Conservation (phyloP, 305 asterid genomes). For the Plantago rigida region DNA sequence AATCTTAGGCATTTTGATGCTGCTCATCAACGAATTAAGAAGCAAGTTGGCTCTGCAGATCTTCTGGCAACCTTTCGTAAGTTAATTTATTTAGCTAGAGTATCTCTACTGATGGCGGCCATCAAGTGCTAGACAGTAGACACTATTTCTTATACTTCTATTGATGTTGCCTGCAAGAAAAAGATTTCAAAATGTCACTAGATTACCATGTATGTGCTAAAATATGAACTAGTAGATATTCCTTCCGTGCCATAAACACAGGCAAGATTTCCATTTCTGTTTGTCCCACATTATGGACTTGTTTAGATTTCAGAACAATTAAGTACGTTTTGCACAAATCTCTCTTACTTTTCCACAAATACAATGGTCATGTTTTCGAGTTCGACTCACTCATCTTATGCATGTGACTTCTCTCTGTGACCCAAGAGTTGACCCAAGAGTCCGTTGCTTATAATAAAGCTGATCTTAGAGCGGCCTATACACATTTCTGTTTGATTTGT, state of each 20-base stretch:
- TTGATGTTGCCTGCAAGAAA: not conserved
- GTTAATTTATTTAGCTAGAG: slow-evolving; percentile 33
- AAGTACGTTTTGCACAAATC: no score
- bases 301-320: no score
- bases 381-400: no score
- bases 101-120: slow-evolving; percentile 1
- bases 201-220: not conserved
- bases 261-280: not conserved
- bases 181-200: not conserved
- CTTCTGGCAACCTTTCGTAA: slow-evolving; percentile 63
- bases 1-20: slow-evolving; percentile 75
- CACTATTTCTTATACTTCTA: not conserved
- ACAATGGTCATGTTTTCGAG: no score
- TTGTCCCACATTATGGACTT: no score
- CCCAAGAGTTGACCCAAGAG: no score
- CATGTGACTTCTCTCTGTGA: no score
- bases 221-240: not conserved
- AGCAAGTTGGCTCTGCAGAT: slow-evolving; percentile 48
- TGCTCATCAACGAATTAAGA: slow-evolving; percentile 50
- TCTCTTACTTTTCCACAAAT: no score
- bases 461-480: no score
- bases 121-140: not conserved
- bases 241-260: not conserved
- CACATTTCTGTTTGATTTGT: no score
- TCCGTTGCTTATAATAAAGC: no score